Evolutionary conservation across 2,329 filamentous ascomycete genomes (phyloP).

Genomic region (Ophiostoma perfectum): DNA sequence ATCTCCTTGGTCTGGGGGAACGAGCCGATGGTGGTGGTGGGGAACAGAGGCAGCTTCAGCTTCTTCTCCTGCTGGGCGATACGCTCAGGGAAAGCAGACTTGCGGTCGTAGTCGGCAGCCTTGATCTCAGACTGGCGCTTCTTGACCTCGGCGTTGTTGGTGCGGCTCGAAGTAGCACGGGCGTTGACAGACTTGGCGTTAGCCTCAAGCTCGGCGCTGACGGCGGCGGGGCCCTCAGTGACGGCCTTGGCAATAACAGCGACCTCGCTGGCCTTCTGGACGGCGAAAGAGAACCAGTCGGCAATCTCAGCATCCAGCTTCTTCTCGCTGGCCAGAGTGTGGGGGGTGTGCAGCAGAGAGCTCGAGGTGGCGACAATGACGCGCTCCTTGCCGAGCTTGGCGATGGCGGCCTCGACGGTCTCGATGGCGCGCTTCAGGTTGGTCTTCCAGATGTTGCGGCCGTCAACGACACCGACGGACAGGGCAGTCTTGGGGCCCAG

Average conservation of each 20-base stretch:
- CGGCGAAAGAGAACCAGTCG: constrained; percentile 98
- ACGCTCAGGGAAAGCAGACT: constrained; percentile 79
- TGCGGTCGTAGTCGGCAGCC: constrained; percentile 80
- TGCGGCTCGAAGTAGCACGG: constrained; percentile 85
- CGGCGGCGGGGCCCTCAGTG: constrained; percentile 81
- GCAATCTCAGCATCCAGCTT: constrained; percentile 88
- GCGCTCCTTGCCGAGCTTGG: constrained; percentile 94
- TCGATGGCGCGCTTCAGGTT: constrained; percentile 96
- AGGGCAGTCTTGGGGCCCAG: constrained; percentile 85
- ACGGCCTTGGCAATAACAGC: constrained; percentile 94
- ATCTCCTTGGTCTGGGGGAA: constrained; percentile 99
- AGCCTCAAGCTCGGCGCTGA: constrained; percentile 84
- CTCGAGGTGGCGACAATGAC: constrained; percentile 95
- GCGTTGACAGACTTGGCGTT: constrained; percentile 92
- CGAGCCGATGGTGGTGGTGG: constrained; percentile 97
- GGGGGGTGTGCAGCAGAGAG: constrained; percentile 96
- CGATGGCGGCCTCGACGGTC: constrained; percentile 79
- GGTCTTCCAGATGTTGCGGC: constrained; percentile 99
- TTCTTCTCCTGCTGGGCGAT: constrained; percentile 85
- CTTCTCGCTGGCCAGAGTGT: constrained; percentile 98
- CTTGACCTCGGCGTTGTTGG: constrained; percentile 97
- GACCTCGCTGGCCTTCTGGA: constrained; percentile 88
- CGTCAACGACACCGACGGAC: constrained; percentile 94
- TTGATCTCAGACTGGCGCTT: constrained; percentile 88
- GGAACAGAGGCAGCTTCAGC: constrained; percentile 93